Percentiles rank a stretch among this genome's conserved stretches.
phyloP scores from a whole-genome alignment of 2,329 filamentous ascomycete species.

The Pestalotiopsis sp. region DNA sequence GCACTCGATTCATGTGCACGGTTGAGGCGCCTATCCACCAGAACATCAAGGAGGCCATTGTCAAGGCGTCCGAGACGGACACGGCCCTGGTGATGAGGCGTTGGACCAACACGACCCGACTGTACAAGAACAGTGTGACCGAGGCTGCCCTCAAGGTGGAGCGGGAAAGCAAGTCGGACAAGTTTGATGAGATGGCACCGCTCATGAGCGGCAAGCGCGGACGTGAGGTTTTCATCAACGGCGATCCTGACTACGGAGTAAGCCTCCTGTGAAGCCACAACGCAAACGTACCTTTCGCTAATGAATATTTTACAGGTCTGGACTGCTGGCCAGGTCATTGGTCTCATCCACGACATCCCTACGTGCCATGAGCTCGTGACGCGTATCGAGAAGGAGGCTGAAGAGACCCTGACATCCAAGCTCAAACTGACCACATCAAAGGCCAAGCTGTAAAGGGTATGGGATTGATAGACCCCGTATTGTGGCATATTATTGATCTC shows the following conservation, averaged over 20 bases:
- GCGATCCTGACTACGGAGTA: conserved; percentile 88
- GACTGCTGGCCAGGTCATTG: conserved; percentile 96
- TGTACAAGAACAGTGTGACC: conserved; percentile 91
- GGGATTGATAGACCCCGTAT: neutral
- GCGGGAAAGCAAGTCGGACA: conserved; percentile 77
- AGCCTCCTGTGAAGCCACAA: conserved; percentile 39
- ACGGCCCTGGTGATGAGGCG: conserved; percentile 85
- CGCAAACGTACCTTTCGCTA: conserved; percentile 12
- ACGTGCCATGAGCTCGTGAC: conserved; percentile 70
- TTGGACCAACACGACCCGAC: conserved; percentile 89
- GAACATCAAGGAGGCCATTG: conserved; percentile 93
- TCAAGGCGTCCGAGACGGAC: conserved; percentile 85
- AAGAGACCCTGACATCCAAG: conserved; percentile 64
- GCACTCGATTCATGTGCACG: conserved; percentile 96
- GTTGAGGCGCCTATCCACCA: conserved; percentile 88
- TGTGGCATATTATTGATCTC: neutral
- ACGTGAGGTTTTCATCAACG: conserved; percentile 87
- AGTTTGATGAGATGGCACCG: conserved; percentile 87
- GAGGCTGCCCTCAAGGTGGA: conserved; percentile 82
- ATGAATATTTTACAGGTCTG: conserved; percentile 66
- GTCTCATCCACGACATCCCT: conserved; percentile 81
- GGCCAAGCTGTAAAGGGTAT: conserved; percentile 55
- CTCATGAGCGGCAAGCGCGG: conserved; percentile 90
- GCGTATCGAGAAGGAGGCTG: conserved; percentile 78
- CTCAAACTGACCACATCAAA: conserved; percentile 55